Percentiles rank a stretch among this genome's conserved stretches.
Conservation (phyloP, 2,329 filamentous ascomycete genomes). For the Stagonosporopsis rhizophila region DNA sequence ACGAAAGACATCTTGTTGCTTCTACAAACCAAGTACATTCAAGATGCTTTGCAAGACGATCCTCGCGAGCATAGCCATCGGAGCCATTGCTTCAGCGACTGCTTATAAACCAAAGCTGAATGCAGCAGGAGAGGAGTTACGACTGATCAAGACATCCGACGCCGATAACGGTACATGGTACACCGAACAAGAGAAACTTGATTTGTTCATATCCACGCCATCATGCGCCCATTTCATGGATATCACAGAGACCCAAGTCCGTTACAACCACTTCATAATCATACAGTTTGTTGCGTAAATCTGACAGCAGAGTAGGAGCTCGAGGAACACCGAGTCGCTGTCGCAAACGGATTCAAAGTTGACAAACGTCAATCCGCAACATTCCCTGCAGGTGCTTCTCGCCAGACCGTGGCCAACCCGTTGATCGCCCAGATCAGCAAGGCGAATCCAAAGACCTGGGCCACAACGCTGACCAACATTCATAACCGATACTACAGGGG, state of each 20-base stretch:
- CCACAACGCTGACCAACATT: slow-evolving; percentile 22
- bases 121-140: slow-evolving; percentile 19
- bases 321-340: slow-evolving; percentile 16
- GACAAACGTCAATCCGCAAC: slow-evolving; percentile 22
- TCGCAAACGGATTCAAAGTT: slow-evolving; percentile 15
- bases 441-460: slow-evolving; percentile 22
- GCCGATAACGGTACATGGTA: slow-evolving; percentile 20
- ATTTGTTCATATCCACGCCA: slow-evolving; percentile 19
- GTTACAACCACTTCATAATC: background rate
- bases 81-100: slow-evolving; percentile 7
- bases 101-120: slow-evolving; percentile 13
- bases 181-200: slow-evolving; percentile 20
- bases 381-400: slow-evolving; percentile 18
- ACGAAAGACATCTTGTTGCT: background rate
- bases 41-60: slow-evolving; percentile 11
- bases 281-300: too few relatives aligned
- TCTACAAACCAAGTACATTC: background rate
- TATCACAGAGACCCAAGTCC: slow-evolving; percentile 19
- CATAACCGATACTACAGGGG: slow-evolving; percentile 28
- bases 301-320: slow-evolving; percentile 10
- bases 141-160: slow-evolving; percentile 20
- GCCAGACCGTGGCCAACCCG: slow-evolving; percentile 17
- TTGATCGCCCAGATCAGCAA: slow-evolving; percentile 24
- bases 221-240: slow-evolving; percentile 23
- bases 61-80: slow-evolving; percentile 10